Evolutionary conservation across 2,329 filamentous ascomycete species (phyloP).

Genomic region (Aspergillus alliaceus): DNA sequence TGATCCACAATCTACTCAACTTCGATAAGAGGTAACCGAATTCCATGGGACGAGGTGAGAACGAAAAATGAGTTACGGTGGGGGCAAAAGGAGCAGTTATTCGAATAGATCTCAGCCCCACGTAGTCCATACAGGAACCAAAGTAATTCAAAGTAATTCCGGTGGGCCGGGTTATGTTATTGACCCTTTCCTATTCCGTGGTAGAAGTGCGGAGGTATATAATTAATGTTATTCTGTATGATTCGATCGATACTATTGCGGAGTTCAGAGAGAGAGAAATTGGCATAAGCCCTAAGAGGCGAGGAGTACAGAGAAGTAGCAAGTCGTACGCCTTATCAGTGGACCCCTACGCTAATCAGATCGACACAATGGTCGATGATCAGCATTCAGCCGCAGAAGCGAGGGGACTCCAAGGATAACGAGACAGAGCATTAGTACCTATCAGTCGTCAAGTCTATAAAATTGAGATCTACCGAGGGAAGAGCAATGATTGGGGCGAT

Average conservation of each 20-base stretch:
- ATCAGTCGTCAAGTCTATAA: too few species aligned
- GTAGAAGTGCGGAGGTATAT: background rate
- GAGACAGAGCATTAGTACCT: too few species aligned
- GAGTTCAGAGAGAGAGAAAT: background rate
- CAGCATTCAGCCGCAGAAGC: background rate
- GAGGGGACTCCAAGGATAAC: too few species aligned
- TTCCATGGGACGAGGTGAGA: background rate
- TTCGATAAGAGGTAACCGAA: background rate
- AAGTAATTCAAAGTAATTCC: background rate
- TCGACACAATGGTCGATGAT: background rate
- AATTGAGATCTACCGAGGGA: too few species aligned
- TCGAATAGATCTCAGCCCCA: background rate
- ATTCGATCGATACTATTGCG: background rate
- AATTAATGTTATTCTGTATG: background rate
- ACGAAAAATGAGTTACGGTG: background rate
- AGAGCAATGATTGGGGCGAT: too few species aligned
- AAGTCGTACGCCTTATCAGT: background rate
- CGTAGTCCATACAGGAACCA: background rate
- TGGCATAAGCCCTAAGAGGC: background rate
- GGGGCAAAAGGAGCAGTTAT: slow-evolving; percentile 4
- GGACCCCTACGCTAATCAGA: background rate
- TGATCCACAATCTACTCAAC: background rate
- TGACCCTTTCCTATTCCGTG: background rate
- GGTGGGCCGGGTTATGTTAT: background rate
- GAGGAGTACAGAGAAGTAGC: too few species aligned